Evolutionary conservation across 768 basidiomycete species (phyloP), one percentile per base, ranked within the genome.

Genomic region (Scleroderma bovista): DNA sequence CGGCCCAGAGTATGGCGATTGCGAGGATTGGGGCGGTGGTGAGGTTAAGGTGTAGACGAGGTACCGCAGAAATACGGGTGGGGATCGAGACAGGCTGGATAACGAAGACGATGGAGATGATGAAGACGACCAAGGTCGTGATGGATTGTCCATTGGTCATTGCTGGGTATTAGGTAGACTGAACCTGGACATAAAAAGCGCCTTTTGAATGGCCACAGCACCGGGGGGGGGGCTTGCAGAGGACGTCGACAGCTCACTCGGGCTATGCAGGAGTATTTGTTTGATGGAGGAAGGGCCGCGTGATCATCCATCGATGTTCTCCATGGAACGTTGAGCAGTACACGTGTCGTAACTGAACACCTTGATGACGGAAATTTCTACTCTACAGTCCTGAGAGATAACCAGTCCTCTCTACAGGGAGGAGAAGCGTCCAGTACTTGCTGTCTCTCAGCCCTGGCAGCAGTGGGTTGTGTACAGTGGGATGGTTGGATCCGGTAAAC

Each of bases 11-110:
- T 29, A 80, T 59, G 2, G 71, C 70, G 22, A 81, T 78, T 11
- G 76, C 72, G 43, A 76, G 57, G 19, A 80, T 77, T 1, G 80
- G 79, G 1, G 79, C 76, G 3, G 78, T 79, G 1, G 74, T 77
- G 36, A 81, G 72, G 58, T 79, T 72, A 39, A 81, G 60, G 10
- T 65, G 68, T 17, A 77, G 58, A 24, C 58, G 64, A n/a, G 58
- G 57, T 40, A 65, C 56, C 4, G 26, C 24, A 2, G 63, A 69
- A 3, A 71, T 56, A 6, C 57, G 64, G 1, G 72, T 58, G 13
- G 71, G 72, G 58, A 81, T 68, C 2, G 68, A 58, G 26, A 77
- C 60, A 2, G 77, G 75, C 17, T 60, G 63, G 38, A 81, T 80
- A 0, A 81, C 80, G 50, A 75, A 75, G 47, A 72, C 57, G 36